A percentile compares a stretch with the other conserved stretches of the same genome.
Conservation (phyloP, 2,329 filamentous ascomycete genomes). For the Cordyceps militaris region DNA sequence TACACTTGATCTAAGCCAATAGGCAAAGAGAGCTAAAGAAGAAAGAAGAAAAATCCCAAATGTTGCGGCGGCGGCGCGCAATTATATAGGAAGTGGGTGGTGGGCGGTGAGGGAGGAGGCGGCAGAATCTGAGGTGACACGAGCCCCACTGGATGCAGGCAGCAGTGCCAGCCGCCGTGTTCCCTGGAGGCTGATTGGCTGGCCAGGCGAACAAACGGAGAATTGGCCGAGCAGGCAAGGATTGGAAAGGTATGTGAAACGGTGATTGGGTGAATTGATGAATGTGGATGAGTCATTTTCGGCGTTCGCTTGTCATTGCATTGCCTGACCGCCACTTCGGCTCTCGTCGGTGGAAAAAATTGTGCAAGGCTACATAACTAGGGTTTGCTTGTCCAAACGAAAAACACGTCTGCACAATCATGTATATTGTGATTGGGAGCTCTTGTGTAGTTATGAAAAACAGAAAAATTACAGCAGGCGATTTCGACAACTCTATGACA, state of each 20-base stretch:
- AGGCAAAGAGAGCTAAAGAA: slow-evolving; percentile 40
- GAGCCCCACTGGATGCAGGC: neutral
- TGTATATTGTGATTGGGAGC: no score
- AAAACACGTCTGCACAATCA: no score
- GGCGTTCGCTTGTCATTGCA: neutral
- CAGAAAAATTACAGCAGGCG: no score
- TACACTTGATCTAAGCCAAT: slow-evolving; percentile 88
- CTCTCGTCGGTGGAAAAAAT: neutral
- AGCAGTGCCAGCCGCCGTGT: neutral
- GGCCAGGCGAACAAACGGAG: neutral
- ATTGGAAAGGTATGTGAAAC: neutral
- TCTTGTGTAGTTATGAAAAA: no score
- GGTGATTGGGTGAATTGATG: neutral
- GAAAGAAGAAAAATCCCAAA: slow-evolving; percentile 22
- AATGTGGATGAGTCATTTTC: neutral
- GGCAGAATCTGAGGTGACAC: slow-evolving; percentile 6
- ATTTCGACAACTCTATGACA: no score
- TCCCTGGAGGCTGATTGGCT: neutral
- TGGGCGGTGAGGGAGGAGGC: slow-evolving; percentile 16
- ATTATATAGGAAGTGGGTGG: slow-evolving; percentile 21
- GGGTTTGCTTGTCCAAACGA: no score
- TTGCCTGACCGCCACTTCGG: slow-evolving; percentile 1
- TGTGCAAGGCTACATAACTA: no score
- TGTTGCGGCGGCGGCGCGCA: slow-evolving; percentile 15
- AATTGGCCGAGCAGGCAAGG: neutral